phyloP scores from a whole-genome alignment of 345 rosid species.

The Hibiscus trionum region DNA sequence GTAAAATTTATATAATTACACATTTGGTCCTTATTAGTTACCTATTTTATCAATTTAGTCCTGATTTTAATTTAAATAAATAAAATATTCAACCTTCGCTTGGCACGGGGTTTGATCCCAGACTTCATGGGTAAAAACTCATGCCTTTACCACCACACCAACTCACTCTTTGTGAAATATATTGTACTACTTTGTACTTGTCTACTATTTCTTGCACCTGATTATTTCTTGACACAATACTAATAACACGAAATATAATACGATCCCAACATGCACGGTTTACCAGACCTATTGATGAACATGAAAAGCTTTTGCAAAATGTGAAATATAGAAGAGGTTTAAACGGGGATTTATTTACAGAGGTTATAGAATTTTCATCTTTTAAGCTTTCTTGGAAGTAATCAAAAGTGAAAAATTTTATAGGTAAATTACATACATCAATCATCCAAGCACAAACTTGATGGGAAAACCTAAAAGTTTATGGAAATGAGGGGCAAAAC shows the following conservation, averaged over 20 bases:
- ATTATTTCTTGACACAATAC: neutral
- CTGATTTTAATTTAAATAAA: too few species aligned
- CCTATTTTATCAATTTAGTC: too few species aligned
- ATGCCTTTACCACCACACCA: too few species aligned
- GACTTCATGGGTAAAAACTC: too few species aligned
- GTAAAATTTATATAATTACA: too few species aligned
- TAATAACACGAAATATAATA: neutral
- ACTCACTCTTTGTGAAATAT: too few species aligned
- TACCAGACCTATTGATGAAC: neutral
- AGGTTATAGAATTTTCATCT: constrained; percentile 27
- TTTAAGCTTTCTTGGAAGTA: constrained; percentile 19
- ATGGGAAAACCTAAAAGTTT: neutral
- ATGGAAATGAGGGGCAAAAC: constrained; percentile 8
- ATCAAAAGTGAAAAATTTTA: constrained; percentile 26
- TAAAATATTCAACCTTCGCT: too few species aligned
- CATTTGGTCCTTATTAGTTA: too few species aligned
- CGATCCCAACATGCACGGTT: neutral
- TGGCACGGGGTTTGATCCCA: too few species aligned
- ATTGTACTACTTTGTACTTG: too few species aligned
- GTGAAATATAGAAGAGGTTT: neutral
- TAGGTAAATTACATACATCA: constrained; percentile 25
- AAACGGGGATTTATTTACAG: constrained; percentile 33
- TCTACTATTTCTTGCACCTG: neutral
- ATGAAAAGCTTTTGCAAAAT: neutral
- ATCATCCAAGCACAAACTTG: constrained; percentile 3